Evolutionary conservation across 371 early-diverging fungal genomes (phyloP).

Genomic region (Batkoa obscura): DNA sequence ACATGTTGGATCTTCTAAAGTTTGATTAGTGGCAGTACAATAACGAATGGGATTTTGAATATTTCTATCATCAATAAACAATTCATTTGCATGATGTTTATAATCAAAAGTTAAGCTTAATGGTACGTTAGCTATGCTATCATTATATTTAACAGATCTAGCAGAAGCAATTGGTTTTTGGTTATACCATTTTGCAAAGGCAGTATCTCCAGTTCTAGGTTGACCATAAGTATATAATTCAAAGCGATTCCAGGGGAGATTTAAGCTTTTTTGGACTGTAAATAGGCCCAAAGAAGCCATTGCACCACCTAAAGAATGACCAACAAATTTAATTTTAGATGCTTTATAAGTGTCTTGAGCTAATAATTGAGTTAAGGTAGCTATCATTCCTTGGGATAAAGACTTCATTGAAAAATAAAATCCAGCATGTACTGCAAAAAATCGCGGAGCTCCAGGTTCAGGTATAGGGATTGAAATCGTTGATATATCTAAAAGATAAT

Average conservation of each 20-base stretch:
- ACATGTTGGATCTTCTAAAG: too few species aligned
- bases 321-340: conserved; percentile 5
- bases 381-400: too few species aligned
- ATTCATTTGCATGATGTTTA: not conserved
- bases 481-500: too few species aligned
- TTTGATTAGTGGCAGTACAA: too few species aligned
- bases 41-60: too few species aligned
- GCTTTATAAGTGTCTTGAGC: not conserved
- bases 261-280: not conserved
- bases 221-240: not conserved
- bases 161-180: not conserved
- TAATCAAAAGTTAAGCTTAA: not conserved
- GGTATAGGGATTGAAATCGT: too few species aligned
- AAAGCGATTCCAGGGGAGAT: not conserved
- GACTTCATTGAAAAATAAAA: too few species aligned
- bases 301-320: conserved; percentile 9
- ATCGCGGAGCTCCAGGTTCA: too few species aligned
- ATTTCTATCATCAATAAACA: conserved; percentile 3
- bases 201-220: not conserved
- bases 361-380: not conserved
- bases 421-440: too few species aligned
- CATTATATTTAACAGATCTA: not conserved
- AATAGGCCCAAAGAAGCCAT: not conserved
- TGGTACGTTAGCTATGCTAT: not conserved
- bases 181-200: not conserved